Percentiles rank a stretch among this genome's conserved stretches.
Conservation (phyloP, 805 yeast species). For the Ogataea haglerorum region DNA sequence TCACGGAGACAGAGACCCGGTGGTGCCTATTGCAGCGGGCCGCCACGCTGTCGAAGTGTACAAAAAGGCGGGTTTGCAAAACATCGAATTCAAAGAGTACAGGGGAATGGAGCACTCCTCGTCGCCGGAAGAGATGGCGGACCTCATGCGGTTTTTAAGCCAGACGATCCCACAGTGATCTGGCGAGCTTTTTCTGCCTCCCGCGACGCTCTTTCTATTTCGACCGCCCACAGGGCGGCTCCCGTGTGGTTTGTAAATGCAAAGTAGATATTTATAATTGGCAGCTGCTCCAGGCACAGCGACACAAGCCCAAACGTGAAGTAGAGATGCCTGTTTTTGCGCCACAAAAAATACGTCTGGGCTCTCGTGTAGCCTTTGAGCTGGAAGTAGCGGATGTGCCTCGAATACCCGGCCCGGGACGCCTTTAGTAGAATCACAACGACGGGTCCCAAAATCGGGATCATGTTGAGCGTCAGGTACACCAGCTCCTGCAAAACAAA, state of each 20-base stretch:
- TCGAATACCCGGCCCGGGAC: slow-evolving; percentile 48
- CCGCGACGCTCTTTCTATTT: slow-evolving; percentile 28
- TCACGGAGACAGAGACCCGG: slow-evolving; percentile 78
- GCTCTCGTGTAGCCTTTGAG: slow-evolving; percentile 48
- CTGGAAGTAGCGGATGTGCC: slow-evolving; percentile 55
- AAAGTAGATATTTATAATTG: slow-evolving; percentile 51
- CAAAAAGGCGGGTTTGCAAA: slow-evolving; percentile 41
- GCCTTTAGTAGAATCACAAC: slow-evolving; percentile 49
- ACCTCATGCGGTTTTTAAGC: slow-evolving; percentile 46
- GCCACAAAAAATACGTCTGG: slow-evolving; percentile 39
- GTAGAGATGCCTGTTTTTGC: slow-evolving; percentile 32
- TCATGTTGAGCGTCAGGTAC: slow-evolving; percentile 39
- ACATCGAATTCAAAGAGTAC: slow-evolving; percentile 53
- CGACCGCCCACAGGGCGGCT: slow-evolving; percentile 62
- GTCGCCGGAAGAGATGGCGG: slow-evolving; percentile 60
- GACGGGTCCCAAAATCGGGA: slow-evolving; percentile 62
- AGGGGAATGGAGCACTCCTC: slow-evolving; percentile 67
- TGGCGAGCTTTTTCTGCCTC: not conserved
- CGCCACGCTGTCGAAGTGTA: slow-evolving; percentile 42
- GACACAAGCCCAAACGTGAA: slow-evolving; percentile 52
- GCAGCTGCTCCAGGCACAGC: slow-evolving; percentile 49
- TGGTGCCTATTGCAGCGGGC: slow-evolving; percentile 46
- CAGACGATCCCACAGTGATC: slow-evolving; percentile 23
- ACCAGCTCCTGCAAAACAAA: slow-evolving; percentile 37
- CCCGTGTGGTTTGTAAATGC: slow-evolving; percentile 58